A percentile compares a stretch with the other conserved stretches of the same genome.
These are phyloP conservation scores for Murraya paniculata DNA, from an alignment of 345 rosid species.

Conservation along the genomic window DNA sequence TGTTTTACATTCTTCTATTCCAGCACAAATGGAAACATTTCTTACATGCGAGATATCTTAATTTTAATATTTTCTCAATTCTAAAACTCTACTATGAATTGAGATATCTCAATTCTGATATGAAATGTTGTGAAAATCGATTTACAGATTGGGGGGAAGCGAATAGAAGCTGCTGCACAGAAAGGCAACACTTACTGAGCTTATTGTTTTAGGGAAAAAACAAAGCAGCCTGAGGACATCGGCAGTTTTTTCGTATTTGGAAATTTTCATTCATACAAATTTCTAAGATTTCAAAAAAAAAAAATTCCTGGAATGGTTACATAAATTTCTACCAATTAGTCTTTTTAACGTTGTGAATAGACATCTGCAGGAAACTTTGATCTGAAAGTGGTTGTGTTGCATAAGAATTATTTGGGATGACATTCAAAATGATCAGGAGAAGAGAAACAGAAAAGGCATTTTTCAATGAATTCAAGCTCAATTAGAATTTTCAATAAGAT, in stretches of 20 bases:
- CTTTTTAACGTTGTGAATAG: too few relatives aligned
- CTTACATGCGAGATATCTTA: not conserved
- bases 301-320: too few relatives aligned
- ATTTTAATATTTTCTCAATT: too few relatives aligned
- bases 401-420: too few relatives aligned
- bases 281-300: not conserved
- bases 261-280: not conserved
- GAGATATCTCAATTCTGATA: not conserved
- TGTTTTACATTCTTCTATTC: not conserved
- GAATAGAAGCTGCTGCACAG: slow-evolving; percentile 72
- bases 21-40: not conserved
- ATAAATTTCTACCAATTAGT: too few relatives aligned
- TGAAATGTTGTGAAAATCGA: not conserved
- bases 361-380: too few relatives aligned
- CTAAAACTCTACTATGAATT: too few relatives aligned
- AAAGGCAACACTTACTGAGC: slow-evolving; percentile 64
- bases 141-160: slow-evolving; percentile 64
- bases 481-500: too few relatives aligned
- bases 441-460: too few relatives aligned
- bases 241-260: not conserved
- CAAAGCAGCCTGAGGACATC: slow-evolving; percentile 47
- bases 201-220: slow-evolving; percentile 71
- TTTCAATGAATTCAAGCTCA: too few relatives aligned
- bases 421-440: too few relatives aligned
- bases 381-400: too few relatives aligned